These are phyloP conservation scores for Cucurbita moschata DNA, from an alignment of 306 rosid genomes.

Conservation along the genomic window DNA sequence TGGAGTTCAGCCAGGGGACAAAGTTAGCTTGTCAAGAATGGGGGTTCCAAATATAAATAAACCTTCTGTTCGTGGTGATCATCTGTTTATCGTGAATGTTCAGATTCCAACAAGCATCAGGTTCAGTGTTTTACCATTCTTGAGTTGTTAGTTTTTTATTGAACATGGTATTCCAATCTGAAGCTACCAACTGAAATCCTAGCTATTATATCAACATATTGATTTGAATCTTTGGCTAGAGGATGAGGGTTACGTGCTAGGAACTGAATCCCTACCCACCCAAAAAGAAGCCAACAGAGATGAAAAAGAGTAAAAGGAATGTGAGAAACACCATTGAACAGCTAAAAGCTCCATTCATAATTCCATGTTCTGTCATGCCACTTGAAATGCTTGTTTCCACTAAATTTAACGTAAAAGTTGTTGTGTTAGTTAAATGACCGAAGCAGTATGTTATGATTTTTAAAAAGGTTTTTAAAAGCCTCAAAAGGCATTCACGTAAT, in stretches of 20 bases:
- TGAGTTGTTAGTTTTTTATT: neutral
- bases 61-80: constrained; percentile 78
- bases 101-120: constrained; percentile 70
- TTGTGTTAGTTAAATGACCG: neutral
- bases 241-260: neutral
- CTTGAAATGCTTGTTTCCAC: neutral
- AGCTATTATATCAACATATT: neutral
- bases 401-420: neutral
- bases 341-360: neutral
- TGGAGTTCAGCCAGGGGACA: constrained; percentile 83
- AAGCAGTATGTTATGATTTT: neutral
- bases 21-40: constrained; percentile 44
- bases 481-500: neutral
- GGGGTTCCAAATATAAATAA: constrained; percentile 75
- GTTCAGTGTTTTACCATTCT: constrained; percentile 19
- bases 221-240: neutral
- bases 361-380: neutral
- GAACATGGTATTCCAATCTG: neutral
- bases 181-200: neutral
- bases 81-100: constrained; percentile 65
- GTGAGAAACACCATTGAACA: neutral
- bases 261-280: neutral
- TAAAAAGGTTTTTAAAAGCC: neutral
- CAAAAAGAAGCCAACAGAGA: neutral
- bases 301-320: neutral